Evolutionary conservation across 2,329 filamentous ascomycete species (phyloP), one percentile per base, ranked within the genome.

Genomic region (Aureobasidium sp.): DNA sequence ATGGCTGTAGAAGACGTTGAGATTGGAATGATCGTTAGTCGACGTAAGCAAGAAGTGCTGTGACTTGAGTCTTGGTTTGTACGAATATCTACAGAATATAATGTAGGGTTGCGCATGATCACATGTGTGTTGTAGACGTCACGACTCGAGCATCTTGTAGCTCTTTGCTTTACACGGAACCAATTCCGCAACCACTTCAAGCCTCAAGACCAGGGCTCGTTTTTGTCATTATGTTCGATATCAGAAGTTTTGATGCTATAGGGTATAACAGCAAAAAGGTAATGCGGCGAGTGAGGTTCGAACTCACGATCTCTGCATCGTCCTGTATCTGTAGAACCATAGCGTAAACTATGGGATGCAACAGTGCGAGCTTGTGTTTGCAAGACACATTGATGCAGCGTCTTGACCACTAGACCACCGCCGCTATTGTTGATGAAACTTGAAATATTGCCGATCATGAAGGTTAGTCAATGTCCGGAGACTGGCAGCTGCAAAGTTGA

Each of bases 241-340:
- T 34, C 5, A 17, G 7, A 10, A 17, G 20, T 26, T 3, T 47
- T 4, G 13, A n/a, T 9, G 3, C 5, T 5, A 2, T 10, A 17
- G 5, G 0, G 2, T 15, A 3, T 9, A 39, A 37, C 12, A 63
- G 64, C n/a, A 42, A 52, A 41, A 56, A 29, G 12, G n/a, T 23
- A 27, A 17, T 26, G 50, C 50, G 13, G 20, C 34, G 34, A 36
- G 50, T 39, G 50, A 52, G 50, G 27, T 37, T 52, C 34, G 50
- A 37, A 52, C 50, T 52, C 50, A 39, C 50, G 50, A 52, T 51
- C 48, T 51, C 48, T 51, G 48, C 29, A 37, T n/a, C 48, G 17
- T 37, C 46, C 26, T 34, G 6, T 34, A 20, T 20, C 20, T 20
- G 20, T 20, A 20, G 20, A 20, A 20, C 20, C 20, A 20, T 20